Percentiles rank a stretch among this genome's conserved stretches.
phyloP scores from a whole-genome alignment of 2,329 filamentous ascomycete genomes.

The Sporothrix inflata region DNA sequence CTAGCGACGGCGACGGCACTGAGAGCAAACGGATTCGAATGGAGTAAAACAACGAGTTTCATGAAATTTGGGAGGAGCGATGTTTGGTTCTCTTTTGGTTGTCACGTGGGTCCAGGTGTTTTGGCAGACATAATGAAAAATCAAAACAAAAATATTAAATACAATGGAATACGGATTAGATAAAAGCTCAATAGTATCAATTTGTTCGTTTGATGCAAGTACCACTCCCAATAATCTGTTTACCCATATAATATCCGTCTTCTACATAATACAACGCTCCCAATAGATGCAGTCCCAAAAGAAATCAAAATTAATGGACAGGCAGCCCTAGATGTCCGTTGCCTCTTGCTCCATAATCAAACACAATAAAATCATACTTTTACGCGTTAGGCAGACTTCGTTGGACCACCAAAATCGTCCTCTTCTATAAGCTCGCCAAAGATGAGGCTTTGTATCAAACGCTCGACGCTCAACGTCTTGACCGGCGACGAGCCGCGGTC shows the following conservation, averaged over 20 bases:
- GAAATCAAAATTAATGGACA: background rate
- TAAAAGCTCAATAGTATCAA: background rate
- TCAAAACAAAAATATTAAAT: background rate
- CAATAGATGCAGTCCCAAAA: constrained; percentile 3
- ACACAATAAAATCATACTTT: background rate
- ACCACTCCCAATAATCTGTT: background rate
- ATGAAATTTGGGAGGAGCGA: no score
- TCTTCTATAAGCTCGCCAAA: constrained; percentile 75
- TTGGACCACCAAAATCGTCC: constrained; percentile 46
- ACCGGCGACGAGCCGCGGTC: constrained; percentile 45
- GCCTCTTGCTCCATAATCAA: background rate
- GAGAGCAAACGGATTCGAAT: constrained; percentile 55
- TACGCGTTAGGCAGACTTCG: background rate
- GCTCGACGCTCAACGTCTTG: constrained; percentile 77
- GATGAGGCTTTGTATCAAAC: constrained; percentile 91
- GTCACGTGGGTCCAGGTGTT: background rate
- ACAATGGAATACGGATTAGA: background rate
- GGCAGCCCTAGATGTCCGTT: background rate
- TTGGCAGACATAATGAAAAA: background rate
- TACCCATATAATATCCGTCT: no score
- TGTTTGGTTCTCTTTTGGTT: background rate
- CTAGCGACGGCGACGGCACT: constrained; percentile 42
- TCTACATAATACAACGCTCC: constrained; percentile 1
- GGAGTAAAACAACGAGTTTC: constrained; percentile 41
- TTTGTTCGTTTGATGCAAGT: background rate